Base-by-base conservation (phyloP, 129 eudicot genomes). In the Apium graveolens region DNA sequence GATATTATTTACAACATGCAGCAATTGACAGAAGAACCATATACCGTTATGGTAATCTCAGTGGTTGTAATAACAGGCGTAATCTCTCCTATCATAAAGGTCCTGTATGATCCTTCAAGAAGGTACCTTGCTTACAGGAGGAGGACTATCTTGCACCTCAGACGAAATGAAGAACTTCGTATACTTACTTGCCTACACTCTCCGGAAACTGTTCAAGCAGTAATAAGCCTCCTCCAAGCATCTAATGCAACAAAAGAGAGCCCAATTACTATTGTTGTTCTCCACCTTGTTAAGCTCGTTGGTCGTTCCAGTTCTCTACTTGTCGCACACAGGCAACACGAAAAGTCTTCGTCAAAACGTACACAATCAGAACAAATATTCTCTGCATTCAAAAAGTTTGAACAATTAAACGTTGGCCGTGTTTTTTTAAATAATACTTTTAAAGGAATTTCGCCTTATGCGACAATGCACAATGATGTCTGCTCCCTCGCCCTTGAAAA, bases 401-500 rank as follows among this genome's bases (percentile, higher is more conserved):
- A 84, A 44, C 84, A 76, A 72, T 78, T 75, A 34, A 39, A 51
- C 73, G 27, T 45, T 6, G 84, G 65, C 38, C 41, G 39, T 17
- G 14, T 84, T 51, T 70, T 41, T 14, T 49, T 84, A 26, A 63
- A 87, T 7, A 44, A 44, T 37, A 79, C 84, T 74, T 84, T 70
- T 24, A 87, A 84, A 20, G 90, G 82, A 11, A 81, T 87, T 32
- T 84, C 88, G 2, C 90, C 90, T 72, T 84, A 84, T 29, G 74
- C 80, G 35, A 82, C 88, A 17, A 87, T 87, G 88, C 88, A 87
- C 60, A 62, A 84, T 21, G 90, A 87, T 70, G 86, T 84, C 20
- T 87, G 90, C 81, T 80, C 84, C 73, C 69, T 87, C 17, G 90
- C 90, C 16, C 78, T 84, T 11, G 90, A 87, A 42, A 87, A 63